phyloP scores from a whole-genome alignment of 257 asterid species.

The Solanum infundibuliforme region DNA sequence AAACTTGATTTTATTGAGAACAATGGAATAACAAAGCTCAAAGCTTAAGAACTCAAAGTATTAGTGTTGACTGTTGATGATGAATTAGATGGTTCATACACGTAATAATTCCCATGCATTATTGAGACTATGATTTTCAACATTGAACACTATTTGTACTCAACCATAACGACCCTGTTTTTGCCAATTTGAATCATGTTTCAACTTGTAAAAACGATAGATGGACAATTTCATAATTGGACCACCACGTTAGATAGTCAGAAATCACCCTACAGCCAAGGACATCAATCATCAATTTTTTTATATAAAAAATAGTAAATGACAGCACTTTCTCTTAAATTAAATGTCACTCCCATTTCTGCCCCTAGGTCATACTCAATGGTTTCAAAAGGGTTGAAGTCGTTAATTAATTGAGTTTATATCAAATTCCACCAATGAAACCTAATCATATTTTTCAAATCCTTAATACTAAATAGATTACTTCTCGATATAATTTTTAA shows the following conservation, averaged over 20 bases:
- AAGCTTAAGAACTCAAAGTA: not conserved
- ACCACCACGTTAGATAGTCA: constrained; percentile 7
- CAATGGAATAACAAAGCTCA: not conserved
- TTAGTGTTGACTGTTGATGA: not conserved
- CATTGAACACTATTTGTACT: not conserved
- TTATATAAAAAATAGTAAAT: not conserved
- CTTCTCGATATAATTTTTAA: not conserved
- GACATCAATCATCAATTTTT: not conserved
- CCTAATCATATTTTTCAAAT: not conserved
- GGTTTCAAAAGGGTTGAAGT: not conserved
- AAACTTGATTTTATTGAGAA: not conserved
- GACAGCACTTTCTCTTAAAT: not conserved
- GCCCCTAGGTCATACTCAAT: not conserved
- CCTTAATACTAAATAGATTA: not conserved
- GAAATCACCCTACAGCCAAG: not conserved
- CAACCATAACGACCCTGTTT: not conserved
- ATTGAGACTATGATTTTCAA: not conserved
- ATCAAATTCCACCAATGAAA: not conserved
- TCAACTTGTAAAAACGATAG: not conserved
- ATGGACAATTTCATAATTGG: not conserved
- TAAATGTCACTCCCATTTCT: not conserved
- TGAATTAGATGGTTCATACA: not conserved
- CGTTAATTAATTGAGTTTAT: not conserved
- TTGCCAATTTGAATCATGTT: not conserved
- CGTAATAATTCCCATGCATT: not conserved